A percentile compares a stretch with the other conserved stretches of the same genome.
phyloP scores from a whole-genome alignment of 331 rosid species.

The Malus hybrid region DNA sequence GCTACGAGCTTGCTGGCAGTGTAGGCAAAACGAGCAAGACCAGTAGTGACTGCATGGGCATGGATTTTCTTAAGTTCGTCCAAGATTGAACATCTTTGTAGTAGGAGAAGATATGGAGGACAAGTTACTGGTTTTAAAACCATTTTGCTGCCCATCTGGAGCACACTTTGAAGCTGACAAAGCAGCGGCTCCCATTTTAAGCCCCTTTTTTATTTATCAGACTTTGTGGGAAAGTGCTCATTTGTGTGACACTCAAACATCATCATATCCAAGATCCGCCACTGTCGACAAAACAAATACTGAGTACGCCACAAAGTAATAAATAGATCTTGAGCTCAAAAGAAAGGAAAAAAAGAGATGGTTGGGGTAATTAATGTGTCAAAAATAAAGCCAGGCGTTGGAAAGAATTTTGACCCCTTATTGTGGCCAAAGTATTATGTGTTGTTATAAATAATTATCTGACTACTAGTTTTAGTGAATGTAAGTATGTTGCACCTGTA shows the following conservation, averaged over 20 bases:
- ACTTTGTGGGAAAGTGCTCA: neutral
- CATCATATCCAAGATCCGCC: neutral
- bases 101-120: conserved; percentile 13
- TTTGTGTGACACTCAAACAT: neutral
- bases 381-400: neutral
- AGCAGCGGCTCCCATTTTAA: neutral
- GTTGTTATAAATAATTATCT: neutral
- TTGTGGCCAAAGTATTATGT: neutral
- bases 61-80: conserved; percentile 21
- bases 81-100: conserved; percentile 15
- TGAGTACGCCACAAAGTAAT: neutral
- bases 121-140: neutral
- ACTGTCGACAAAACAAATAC: neutral
- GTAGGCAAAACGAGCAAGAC: conserved; percentile 20
- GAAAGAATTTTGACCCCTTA: neutral
- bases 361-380: neutral
- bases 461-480: neutral
- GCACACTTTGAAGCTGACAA: neutral
- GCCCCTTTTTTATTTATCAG: neutral
- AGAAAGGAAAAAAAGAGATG: neutral
- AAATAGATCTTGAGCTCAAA: neutral
- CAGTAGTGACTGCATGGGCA: conserved; percentile 12
- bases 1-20: conserved; percentile 18
- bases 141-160: conserved; percentile 1
- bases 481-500: neutral